Base-by-base conservation (phyloP, 2,329 filamentous ascomycete species). In the Trichoderma sp. region DNA sequence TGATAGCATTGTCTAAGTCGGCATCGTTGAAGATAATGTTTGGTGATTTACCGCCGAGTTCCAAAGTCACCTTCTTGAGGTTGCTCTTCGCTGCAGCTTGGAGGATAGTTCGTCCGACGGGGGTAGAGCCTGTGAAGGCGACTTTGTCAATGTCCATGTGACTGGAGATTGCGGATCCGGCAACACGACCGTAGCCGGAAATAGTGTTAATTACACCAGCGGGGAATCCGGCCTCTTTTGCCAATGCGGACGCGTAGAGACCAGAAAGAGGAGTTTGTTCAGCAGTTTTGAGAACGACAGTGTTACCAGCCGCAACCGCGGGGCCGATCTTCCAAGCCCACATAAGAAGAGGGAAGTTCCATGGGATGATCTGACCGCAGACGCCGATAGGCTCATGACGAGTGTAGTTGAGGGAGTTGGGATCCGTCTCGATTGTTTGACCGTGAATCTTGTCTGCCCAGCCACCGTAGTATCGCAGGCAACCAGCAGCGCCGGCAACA, bases 371-470 rank as follows among this genome's bases (percentile, higher is more conserved):
- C 81, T 94, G 92, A 77, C 90, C 92, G 80, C 92, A 93, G 66
- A 93, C 67, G 21, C 57, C 67, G 14, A 70, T 79, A 4, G 93
- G 91, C 85, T 95, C 92, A 76, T 89, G 89, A 77, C 91, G 83
- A 73, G 91, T 92, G 84, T 94, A 93, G 84, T 92, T 90, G 84
- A 95, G 92, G 78, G 90, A 91, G 72, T 92, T 90, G 61, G 87
- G 86, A 76, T 87, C 84, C 74, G 92, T 91, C 76, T 94, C 92
- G 74, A 94, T 89, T 58, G 92, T 91, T 84, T 93, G 92, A 78
- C 93, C 93, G 81, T 90, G 86, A 73, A 95, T 89, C 88, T 96
- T 96, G 85, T 96, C 93, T 74, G 93, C 92, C 90, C 91, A 95
- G 66, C 93, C 93, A 76, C 87, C 93, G 78, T 79, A 80, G 47